Evolutionary conservation across 148 eudicot genomes (phyloP), one percentile per base, ranked within the genome.

Genomic region (Persicaria maculosa): DNA sequence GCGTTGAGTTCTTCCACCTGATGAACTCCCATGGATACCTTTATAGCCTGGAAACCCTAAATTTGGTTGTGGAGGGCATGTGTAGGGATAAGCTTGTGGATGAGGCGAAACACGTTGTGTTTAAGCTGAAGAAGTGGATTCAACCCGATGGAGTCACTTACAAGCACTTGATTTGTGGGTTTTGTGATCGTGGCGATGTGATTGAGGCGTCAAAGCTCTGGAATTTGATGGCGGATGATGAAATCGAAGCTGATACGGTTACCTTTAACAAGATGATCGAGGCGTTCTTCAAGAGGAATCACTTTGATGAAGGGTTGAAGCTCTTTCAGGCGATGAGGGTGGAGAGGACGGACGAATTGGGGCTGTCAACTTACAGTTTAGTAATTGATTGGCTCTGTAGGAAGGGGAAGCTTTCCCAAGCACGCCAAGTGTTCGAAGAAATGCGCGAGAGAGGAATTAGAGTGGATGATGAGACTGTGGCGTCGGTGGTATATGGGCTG

Each of bases 111-210:
- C 83, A 85, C 79, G 80, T 91, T 67, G 91, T 90, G 16, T 6
- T 77, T 71, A 94, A 88, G 84, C 77, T 94, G 85, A 94, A 80
- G 59, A 93, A 88, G 76, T 82, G 74, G 73, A 76, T 91, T 65
- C 81, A 71, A 79, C 95, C 95, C 0, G 77, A 88, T 91, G 85
- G 77, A 71, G 79, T 74, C 64, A 93, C 93, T 76, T 93, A 93
- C 59, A 92, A 83, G 91, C 87, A 80, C 74, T 85, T 93, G 82
- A 84, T 93, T 43, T 85, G 84, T 69, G 98, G 98, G 69, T 93
- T 85, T 68, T 91, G 98, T 74, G 90, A 91, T 76, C 85, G 79
- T 50, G 97, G 98, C 4, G 84, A 88, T 74, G 73, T 83, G 81
- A 48, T 93, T 48, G 91, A 93, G 85, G 25, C 25, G 25, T 22